Base-by-base conservation (phyloP, 805 yeast genomes). In the Candida mattraensis region DNA sequence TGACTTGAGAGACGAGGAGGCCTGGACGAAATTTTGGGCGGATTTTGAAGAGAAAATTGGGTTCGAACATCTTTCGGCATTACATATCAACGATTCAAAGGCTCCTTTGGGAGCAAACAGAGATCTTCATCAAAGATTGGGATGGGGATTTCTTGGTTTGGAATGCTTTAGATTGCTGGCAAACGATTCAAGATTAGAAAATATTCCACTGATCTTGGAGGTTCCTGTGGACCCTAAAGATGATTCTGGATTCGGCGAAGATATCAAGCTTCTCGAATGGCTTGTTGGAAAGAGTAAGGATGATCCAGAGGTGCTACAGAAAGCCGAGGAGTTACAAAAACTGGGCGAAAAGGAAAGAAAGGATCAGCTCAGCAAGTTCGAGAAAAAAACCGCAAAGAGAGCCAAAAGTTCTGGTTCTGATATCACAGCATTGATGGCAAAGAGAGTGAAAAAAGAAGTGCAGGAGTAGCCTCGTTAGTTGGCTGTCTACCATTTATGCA, bases 41-140 rank as follows among this genome's bases (percentile, higher is more conserved):
- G 63, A 78, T 24, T 93, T 85, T 60, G 97, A 89, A 53, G 58
- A 68, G 5, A 67, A 72, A 6, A 70, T 93, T 13, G 99, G 99
- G 0, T 66, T 73, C 51, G 63, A 86, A 45, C 87, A 84, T 56
- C 64, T 93, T 30, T 63, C 79, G 16, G 89, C 94, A 1, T 73
- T 93, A 31, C 99, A 93, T 63, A 63, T 93, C 39, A 93, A 93
- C 56, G 99, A 93, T 57, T 91, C 98, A 6, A 89, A 91, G 63
- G 94, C 95, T 3, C 98, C 98, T 3, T 59, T 86, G 27, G 93
- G 83, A 2, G 88, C 95, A 16, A 87, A 87, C 51, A 72, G 95
- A 44, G 99, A 93, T 60, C 72, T 91, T 36, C 99, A 93, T 58
- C 95, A 93, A 56, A 77, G 80, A 41, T 63, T 93, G 24, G 99